phyloP scores from a whole-genome alignment of 208 protist species.

The Acanthamoeba royreba region DNA sequence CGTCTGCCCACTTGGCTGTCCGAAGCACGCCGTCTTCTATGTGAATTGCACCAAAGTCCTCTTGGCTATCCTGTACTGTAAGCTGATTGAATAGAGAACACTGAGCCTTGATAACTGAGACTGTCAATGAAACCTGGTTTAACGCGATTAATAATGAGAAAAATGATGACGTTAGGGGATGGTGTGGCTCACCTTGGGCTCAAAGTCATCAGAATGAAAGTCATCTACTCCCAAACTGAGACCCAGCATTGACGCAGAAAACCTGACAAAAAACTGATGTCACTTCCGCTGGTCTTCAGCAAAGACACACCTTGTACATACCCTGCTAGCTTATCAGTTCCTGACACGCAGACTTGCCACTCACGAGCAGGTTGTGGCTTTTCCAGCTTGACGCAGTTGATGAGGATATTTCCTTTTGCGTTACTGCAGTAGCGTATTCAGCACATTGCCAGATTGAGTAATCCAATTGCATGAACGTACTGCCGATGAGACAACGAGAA shows the following conservation, averaged over 20 bases:
- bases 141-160: neutral
- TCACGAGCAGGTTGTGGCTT: neutral
- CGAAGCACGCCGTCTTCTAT: neutral
- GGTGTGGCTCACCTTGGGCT: neutral
- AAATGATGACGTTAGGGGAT: neutral
- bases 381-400: neutral
- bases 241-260: neutral
- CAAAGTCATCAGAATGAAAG: neutral
- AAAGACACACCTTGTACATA: neutral
- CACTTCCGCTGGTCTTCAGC: neutral
- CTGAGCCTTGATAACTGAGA: neutral
- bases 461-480: too few species aligned
- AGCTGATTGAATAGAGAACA: neutral
- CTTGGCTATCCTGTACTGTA: neutral
- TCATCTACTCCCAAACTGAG: neutral
- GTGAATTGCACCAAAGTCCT: neutral
- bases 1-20: neutral
- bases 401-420: neutral
- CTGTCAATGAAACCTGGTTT: neutral
- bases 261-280: neutral
- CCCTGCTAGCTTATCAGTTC: neutral
- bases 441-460: too few species aligned
- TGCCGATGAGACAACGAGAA: neutral
- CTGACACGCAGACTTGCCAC: constrained; percentile 10
- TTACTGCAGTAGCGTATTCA: neutral